Conservation (phyloP, 768 basidiomycete species). For the Nevesoporus exiguus region DNA sequence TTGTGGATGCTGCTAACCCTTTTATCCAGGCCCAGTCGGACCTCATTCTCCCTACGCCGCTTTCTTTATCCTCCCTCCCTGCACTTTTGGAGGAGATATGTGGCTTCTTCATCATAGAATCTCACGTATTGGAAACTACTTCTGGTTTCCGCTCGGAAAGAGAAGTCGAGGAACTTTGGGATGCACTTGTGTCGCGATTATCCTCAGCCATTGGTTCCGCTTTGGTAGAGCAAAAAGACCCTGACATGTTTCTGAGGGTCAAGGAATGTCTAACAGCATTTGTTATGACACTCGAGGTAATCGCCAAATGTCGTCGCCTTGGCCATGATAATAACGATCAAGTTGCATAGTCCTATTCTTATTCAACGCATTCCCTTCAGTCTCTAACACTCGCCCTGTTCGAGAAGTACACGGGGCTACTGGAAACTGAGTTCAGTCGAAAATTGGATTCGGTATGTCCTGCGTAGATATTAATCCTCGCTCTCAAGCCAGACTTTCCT, state of each 20-base stretch:
- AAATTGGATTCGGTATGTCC: slow-evolving; percentile 74
- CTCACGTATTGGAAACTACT: slow-evolving; percentile 85
- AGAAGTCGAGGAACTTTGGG: slow-evolving; percentile 96
- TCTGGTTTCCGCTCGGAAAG: slow-evolving; percentile 84
- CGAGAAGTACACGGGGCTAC: slow-evolving; percentile 79
- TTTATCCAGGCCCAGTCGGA: slow-evolving; percentile 87
- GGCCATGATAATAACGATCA: slow-evolving; percentile 1
- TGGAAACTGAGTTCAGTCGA: slow-evolving; percentile 76
- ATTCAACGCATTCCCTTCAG: slow-evolving; percentile 79
- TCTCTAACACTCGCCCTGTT: slow-evolving; percentile 84
- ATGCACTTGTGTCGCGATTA: slow-evolving; percentile 72
- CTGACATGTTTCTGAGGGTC: slow-evolving; percentile 74
- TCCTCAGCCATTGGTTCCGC: slow-evolving; percentile 71
- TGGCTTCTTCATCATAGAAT: slow-evolving; percentile 97
- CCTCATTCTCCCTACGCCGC: slow-evolving; percentile 79
- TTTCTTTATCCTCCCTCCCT: slow-evolving; percentile 63
- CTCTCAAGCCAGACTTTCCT: background rate
- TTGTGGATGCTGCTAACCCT: slow-evolving; percentile 13
- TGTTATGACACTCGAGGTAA: slow-evolving; percentile 88
- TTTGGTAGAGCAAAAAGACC: slow-evolving; percentile 69
- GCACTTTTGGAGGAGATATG: slow-evolving; percentile 89
- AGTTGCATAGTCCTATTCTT: slow-evolving; percentile 69
- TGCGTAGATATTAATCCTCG: background rate
- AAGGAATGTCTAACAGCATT: slow-evolving; percentile 85
- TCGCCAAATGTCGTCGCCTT: slow-evolving; percentile 8